Evolutionary conservation across 495 filamentous ascomycete genomes (phyloP), one percentile per base, ranked within the genome.

Genomic region (Pseudotulostoma volvatum): DNA sequence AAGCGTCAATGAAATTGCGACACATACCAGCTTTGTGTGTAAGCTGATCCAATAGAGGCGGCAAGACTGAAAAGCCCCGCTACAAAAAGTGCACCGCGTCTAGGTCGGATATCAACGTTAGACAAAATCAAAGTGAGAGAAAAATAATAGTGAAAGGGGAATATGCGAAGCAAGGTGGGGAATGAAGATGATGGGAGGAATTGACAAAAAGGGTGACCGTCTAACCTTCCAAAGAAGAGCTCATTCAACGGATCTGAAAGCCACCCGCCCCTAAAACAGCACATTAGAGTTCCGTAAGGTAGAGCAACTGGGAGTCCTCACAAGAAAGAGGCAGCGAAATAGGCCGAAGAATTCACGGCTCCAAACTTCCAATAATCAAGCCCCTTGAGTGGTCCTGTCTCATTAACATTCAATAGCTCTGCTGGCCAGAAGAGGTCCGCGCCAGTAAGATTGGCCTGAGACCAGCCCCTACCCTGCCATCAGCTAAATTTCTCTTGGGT

Each of bases 391-490:
- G 16, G 34, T 9, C 13, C 19, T 38, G 16, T 15, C 14, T 17
- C 23, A 19, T 31, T 33, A 36, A 25, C n/a, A 7, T 31, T 15
- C 19, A 36, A 43, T 19, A 42, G 20, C 9, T 23, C 41, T 13
- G 9, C 1, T 31, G 41, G 41, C 41, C 41, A 43, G 7, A 5
- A 17, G 5, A 43, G 36, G 32, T 43, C 31, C 20, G 41, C 41
- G 4, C 41, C 41, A 17, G 36, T 43, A 4, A 43, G 11, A 31
- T 36, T 38, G 7, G 38, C 36, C 28, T 43, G 41, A n/a, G 41
- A 41, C 41, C 41, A 43, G 16, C 41, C 41, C 18, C 38, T 40
- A 13, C 1, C 9, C n/a, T n/a, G 18, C 7, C 15, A 14, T 3
- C 18, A 37, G 17, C 7, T 37, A 3, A 37, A 20, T 17, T 7